Conservation (phyloP, 2,329 filamentous ascomycete genomes). For the Pseudohalonectria lignicola region DNA sequence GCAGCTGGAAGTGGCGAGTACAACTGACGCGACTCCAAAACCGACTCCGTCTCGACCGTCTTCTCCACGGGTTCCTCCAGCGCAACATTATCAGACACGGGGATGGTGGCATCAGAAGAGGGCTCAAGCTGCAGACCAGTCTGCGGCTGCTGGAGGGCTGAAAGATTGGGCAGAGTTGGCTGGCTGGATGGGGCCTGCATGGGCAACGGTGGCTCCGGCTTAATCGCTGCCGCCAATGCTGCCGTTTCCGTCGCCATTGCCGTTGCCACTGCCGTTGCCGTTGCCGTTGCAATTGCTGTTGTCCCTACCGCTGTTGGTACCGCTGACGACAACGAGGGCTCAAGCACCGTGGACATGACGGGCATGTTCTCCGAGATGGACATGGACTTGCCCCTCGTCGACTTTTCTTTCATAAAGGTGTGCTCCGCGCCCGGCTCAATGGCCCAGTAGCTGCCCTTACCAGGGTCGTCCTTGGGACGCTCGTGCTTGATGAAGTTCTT, state of each 20-base stretch:
- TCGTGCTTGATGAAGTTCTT: constrained; percentile 96
- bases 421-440: constrained; percentile 85
- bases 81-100: constrained; percentile 54
- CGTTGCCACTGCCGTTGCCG: constrained; percentile 11
- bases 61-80: constrained; percentile 40
- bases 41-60: constrained; percentile 24
- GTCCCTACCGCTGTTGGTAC: constrained; percentile 6
- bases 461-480: constrained; percentile 90
- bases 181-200: no score
- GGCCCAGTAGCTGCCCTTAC: constrained; percentile 95
- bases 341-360: constrained; percentile 45
- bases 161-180: constrained; percentile 3
- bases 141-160: constrained; percentile 5
- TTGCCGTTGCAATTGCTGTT: constrained; percentile 18
- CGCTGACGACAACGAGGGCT: constrained; percentile 26
- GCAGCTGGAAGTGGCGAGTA: constrained; percentile 61
- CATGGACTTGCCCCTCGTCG: constrained; percentile 46
- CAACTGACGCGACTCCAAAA: constrained; percentile 36
- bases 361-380: constrained; percentile 46
- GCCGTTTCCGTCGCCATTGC: constrained; percentile 23
- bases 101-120: constrained; percentile 70
- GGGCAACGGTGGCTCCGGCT: constrained; percentile 22
- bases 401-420: constrained; percentile 83
- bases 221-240: constrained; percentile 12
- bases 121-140: constrained; percentile 35